Evolutionary conservation across 2,329 filamentous ascomycete genomes (phyloP).

Genomic region (Allantophomopsis lycopodina): DNA sequence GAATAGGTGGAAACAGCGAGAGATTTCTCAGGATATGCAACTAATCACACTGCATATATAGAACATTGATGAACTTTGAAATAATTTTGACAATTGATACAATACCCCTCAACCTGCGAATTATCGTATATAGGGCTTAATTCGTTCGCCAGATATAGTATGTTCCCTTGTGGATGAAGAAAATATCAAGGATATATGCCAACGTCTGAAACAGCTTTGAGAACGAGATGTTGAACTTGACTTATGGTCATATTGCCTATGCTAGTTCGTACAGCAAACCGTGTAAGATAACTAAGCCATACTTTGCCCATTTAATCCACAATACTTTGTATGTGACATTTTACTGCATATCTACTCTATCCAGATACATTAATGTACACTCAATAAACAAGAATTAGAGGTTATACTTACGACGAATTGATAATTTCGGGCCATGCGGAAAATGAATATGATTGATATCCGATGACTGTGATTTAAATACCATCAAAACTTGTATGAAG

Average conservation of each 20-base stretch:
- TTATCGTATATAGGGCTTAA: conserved; percentile 29
- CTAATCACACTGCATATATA: too few relatives aligned
- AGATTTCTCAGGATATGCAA: too few relatives aligned
- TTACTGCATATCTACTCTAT: too few relatives aligned
- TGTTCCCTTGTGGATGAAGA: conserved; percentile 36
- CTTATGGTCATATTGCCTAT: conserved; percentile 50
- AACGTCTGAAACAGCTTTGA: conserved; percentile 42
- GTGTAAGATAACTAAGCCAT: conserved; percentile 53
- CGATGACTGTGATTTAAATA: conserved; percentile 23
- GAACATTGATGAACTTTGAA: too few relatives aligned
- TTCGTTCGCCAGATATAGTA: conserved; percentile 26
- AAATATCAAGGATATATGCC: conserved; percentile 40
- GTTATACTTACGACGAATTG: too few relatives aligned
- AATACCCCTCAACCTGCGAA: conserved; percentile 32
- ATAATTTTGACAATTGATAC: too few relatives aligned
- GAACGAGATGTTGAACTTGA: conserved; percentile 29
- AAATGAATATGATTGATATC: conserved; percentile 6
- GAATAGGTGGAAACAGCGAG: too few relatives aligned
- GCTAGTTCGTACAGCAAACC: conserved; percentile 56
- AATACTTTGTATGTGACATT: conserved; percentile 37
- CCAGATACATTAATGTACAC: too few relatives aligned
- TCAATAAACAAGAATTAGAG: too few relatives aligned
- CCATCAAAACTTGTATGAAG: conserved; percentile 31
- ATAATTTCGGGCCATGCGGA: conserved; percentile 28
- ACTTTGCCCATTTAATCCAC: conserved; percentile 28